These are phyloP conservation scores for Tinospora cordifolia DNA, from an alignment of 164 flowering plant species.

Conservation along the genomic window DNA sequence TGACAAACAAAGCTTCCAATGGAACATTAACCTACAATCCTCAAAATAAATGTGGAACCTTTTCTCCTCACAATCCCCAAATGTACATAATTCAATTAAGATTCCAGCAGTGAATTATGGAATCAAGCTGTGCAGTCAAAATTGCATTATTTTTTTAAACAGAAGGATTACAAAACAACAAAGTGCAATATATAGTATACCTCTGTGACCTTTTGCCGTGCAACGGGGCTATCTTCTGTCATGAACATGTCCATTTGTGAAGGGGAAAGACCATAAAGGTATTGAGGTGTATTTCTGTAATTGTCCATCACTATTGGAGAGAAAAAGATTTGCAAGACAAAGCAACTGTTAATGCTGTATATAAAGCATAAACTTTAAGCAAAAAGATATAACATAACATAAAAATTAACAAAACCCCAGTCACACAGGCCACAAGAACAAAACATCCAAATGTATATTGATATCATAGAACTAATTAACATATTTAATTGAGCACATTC, in stretches of 20 bases:
- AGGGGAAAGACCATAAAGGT: conserved; percentile 69
- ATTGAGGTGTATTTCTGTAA: conserved; percentile 62
- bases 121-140: neutral
- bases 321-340: neutral
- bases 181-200: conserved; percentile 22
- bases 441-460: too few species aligned
- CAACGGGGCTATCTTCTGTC: conserved; percentile 73
- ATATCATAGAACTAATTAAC: too few species aligned
- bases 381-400: neutral
- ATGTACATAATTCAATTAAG: too few species aligned
- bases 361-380: neutral
- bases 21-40: too few species aligned
- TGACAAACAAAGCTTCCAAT: neutral
- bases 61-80: too few species aligned
- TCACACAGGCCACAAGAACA: too few species aligned
- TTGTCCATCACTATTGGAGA: conserved; percentile 68
- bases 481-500: too few species aligned
- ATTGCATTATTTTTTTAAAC: neutral
- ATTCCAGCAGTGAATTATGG: too few species aligned
- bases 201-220: conserved; percentile 66
- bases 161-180: neutral
- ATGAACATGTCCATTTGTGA: conserved; percentile 91
- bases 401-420: neutral
- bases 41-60: too few species aligned
- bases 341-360: neutral